A percentile compares a stretch with the other conserved stretches of the same genome.
Conservation (phyloP, 2,329 filamentous ascomycete genomes). For the Didymellaceae sp. region DNA sequence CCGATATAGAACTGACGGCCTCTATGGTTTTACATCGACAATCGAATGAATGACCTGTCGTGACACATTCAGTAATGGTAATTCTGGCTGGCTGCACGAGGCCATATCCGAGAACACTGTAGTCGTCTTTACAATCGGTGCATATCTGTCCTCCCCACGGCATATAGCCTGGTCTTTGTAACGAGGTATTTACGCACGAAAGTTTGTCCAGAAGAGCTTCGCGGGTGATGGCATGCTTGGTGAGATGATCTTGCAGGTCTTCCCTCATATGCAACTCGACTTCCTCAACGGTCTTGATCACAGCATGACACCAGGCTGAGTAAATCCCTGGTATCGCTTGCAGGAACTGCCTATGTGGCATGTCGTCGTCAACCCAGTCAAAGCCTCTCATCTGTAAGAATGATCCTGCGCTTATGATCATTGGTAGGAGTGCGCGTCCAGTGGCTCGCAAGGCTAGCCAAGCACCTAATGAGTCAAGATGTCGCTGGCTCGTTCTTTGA, state of each 20-base stretch:
- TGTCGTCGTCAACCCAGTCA: conserved; percentile 22
- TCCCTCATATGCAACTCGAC: conserved; percentile 9
- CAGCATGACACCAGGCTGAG: conserved; percentile 20
- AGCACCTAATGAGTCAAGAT: conserved; percentile 7
- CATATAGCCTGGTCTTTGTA: background rate
- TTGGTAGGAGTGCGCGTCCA: conserved; percentile 17
- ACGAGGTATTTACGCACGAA: background rate
- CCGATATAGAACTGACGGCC: background rate
- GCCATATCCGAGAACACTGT: background rate
- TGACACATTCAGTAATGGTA: conserved; percentile 18
- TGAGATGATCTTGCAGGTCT: conserved; percentile 2
- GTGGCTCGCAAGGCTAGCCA: conserved; percentile 18
- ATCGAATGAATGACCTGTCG: conserved; percentile 7
- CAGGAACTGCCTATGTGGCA: conserved; percentile 15
- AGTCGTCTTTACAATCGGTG: conserved; percentile 10
- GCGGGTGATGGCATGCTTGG: conserved; percentile 5
- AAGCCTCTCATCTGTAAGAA: conserved; percentile 24
- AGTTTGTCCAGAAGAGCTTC: background rate
- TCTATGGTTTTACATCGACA: conserved; percentile 6
- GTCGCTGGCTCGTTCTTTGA: background rate
- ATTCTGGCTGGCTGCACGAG: conserved; percentile 19
- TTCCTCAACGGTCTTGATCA: conserved; percentile 15
- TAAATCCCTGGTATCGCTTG: conserved; percentile 19
- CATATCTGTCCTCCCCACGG: background rate
- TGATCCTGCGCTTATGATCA: conserved; percentile 18